Percentiles rank a stretch among this genome's conserved stretches.
Conservation (phyloP, 2,329 filamentous ascomycete genomes). For the Domatiomyces catenatus region DNA sequence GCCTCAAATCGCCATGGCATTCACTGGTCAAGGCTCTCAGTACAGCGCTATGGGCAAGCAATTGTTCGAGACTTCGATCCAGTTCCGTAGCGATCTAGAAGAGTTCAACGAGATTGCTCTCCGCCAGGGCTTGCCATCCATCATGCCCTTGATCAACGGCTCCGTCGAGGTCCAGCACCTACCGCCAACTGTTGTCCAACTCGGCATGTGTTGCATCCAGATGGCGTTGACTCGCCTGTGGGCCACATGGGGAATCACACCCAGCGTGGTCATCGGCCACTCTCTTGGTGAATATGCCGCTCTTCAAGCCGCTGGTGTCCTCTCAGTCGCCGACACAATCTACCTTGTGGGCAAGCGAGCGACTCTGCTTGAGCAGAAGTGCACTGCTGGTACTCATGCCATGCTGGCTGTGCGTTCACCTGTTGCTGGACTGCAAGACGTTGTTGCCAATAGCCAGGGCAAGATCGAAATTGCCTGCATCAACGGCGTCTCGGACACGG, state of each 20-base stretch:
- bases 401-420: constrained; percentile 31
- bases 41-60: constrained; percentile 25
- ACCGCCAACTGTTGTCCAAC: constrained; percentile 22
- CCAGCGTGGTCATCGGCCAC: constrained; percentile 28
- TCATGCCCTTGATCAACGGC: constrained; percentile 23
- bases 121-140: constrained; percentile 23
- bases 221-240: constrained; percentile 26
- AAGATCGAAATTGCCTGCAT: constrained; percentile 26
- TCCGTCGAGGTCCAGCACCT: constrained; percentile 20
- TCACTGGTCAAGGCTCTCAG: constrained; percentile 27
- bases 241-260: constrained; percentile 23
- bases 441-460: constrained; percentile 16
- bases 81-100: constrained; percentile 21
- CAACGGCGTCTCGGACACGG: constrained; percentile 30
- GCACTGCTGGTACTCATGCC: constrained; percentile 27
- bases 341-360: constrained; percentile 28
- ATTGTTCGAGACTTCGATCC: constrained; percentile 20
- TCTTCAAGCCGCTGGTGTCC: constrained; percentile 24
- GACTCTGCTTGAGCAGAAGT: constrained; percentile 26
- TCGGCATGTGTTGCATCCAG: constrained; percentile 26
- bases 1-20: constrained; percentile 23
- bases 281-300: constrained; percentile 30
- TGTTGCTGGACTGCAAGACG: constrained; percentile 21
- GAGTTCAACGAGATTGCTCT: constrained; percentile 22
- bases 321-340: constrained; percentile 25